phyloP scores from a whole-genome alignment of 441 rosid species.

The Jatropha podagrica region DNA sequence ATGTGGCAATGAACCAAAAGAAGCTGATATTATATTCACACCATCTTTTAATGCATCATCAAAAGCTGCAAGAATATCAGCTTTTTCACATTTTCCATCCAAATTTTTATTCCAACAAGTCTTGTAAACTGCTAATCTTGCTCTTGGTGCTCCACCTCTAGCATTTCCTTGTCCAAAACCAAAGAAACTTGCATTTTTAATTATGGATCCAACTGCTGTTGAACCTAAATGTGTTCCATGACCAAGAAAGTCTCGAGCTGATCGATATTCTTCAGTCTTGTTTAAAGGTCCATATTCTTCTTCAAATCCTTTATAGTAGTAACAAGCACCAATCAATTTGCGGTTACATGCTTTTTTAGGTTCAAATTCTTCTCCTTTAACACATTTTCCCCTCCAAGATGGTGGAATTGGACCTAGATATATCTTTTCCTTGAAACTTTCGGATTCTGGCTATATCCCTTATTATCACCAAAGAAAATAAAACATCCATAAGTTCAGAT shows the following conservation, averaged over 20 bases:
- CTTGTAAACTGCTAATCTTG: constrained; percentile 62
- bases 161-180: constrained; percentile 50
- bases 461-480: not conserved
- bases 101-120: constrained; percentile 43
- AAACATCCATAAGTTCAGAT: too few species aligned
- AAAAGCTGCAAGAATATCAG: constrained; percentile 59
- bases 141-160: constrained; percentile 65
- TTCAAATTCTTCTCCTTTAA: constrained; percentile 47
- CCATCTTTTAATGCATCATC: constrained; percentile 58
- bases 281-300: constrained; percentile 33
- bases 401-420: constrained; percentile 46
- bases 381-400: constrained; percentile 60
- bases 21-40: constrained; percentile 53
- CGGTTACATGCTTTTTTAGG: constrained; percentile 54
- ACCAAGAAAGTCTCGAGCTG: constrained; percentile 42
- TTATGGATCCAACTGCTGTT: constrained; percentile 49
- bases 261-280: constrained; percentile 38
- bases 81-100: constrained; percentile 41
- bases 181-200: constrained; percentile 34
- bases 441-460: constrained; percentile 79
- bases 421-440: constrained; percentile 47
- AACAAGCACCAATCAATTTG: constrained; percentile 62
- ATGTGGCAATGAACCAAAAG: constrained; percentile 49
- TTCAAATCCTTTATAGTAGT: constrained; percentile 49
- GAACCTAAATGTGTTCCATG: constrained; percentile 58